Base-by-base conservation (phyloP, 306 rosid genomes). In the Pyrus betulifolia region DNA sequence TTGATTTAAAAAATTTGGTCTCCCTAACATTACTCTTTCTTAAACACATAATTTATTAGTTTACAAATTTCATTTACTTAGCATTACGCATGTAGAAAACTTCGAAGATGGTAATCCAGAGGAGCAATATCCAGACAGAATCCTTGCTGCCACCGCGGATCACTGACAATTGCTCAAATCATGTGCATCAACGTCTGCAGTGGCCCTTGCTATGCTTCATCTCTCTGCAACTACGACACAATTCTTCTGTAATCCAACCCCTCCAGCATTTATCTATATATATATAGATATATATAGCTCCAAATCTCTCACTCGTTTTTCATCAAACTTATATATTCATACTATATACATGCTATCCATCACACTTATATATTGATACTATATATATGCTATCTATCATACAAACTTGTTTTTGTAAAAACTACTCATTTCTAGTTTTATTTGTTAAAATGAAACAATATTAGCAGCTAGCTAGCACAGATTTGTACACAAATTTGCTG, bases 121-220 rank as follows among this genome's bases (percentile, higher is more conserved):
- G 11, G 44, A 64, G 69, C 23, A 33, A 64, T 30, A 31, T 64
- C 67, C 54, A 45, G 60, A 44, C 42, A 25, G 19, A 21, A 31
- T 59, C 76, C 44, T 2, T 44, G 38, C 60, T 44, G 69, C 45
- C 19, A 27, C 69, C 69, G 60, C 44, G n/a, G 77, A 60, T 61
- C 59, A 44, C 69, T 60, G 55, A 31, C 44, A 72, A 61, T 61
- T 58, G 68, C 52, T 23, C 76, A 40, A 19, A 73, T 40, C 77
- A 74, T 61, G 77, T 74, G 69, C 77, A 22, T 11, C 45, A 61
- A 44, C 77, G 60, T 40, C 69, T 60, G 45, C 70, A 11, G 18
- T 74, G 77, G 30, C 70, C 46, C 77, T 61, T 74, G 4, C 28
- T 30, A 10, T 42, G 77, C 30, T 22, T 44, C 27, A 4, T 18